Evolutionary conservation across 805 yeast species (phyloP), one percentile per base, ranked within the genome.

Genomic region (Naumovozyma dairenensis): DNA sequence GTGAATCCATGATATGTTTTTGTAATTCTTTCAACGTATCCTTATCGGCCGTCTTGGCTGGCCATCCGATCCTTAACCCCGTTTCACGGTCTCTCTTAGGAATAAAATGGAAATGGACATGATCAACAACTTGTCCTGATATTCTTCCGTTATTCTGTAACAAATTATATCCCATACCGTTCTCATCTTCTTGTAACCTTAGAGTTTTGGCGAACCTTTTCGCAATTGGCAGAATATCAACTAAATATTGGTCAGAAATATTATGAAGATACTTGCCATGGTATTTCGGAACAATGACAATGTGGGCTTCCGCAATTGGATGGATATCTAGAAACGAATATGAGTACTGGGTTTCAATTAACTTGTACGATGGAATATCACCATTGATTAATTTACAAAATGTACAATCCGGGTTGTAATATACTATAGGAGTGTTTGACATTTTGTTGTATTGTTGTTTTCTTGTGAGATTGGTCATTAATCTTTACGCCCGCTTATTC

Each of bases 91-190:
- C 77, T 38, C 69, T 70, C 69, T 89, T 89, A 30, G 98, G 98
- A 53, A 89, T 92, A 57, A 89, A 74, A 57, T 89, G 98, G 71
- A 89, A 81, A 59, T 89, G 98, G 36, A 89, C 96, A 57, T 89
- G 98, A 45, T 81, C 93, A 36, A 92, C 96, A 34, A 70, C 79
- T 64, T 89, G 97, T 55, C 89, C 96, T 12, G 97, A 97, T 49
- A 86, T 77, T 53, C 81, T 62, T 27, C 96, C 97, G 47, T 92
- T 92, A 67, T 89, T 89, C 59, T 86, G 97, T 44, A 89, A 65
- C 14, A 89, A 56, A 55, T 89, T 92, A 69, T 87, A 89, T 12
- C 84, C 83, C 3, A 67, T 67, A 3, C 26, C 26, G 5, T 24
- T 14, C n/a, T 67, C 67, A 19, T 74, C 69, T n/a, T 68, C 69